Evolutionary conservation across 148 eudicot genomes (phyloP).

Genomic region (Persicaria tinctoria): DNA sequence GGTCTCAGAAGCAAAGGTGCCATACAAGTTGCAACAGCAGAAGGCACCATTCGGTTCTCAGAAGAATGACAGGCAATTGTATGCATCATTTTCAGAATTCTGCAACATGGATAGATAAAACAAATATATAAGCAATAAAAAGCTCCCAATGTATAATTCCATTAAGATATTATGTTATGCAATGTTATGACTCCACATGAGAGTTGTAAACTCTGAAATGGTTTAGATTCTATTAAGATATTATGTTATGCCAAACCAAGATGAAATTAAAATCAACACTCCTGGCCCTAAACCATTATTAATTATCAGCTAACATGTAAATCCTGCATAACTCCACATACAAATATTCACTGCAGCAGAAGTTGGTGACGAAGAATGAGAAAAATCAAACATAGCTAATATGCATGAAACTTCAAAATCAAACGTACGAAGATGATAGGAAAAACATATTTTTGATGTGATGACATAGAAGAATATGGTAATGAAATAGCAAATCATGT

Average conservation of each 20-base stretch:
- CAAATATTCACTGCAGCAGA: not conserved
- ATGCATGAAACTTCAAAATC: not conserved
- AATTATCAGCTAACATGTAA: not conserved
- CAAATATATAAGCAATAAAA: not conserved
- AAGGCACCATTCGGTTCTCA: slow-evolving; percentile 89
- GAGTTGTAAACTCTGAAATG: not conserved
- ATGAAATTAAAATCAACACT: not conserved
- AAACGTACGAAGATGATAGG: not conserved
- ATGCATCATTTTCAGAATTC: slow-evolving; percentile 96
- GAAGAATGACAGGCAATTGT: slow-evolving; percentile 64
- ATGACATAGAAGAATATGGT: not conserved
- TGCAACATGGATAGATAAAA: slow-evolving; percentile 19
- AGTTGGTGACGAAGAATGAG: not conserved
- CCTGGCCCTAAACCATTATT: not conserved
- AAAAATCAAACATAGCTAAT: not conserved
- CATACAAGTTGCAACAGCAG: slow-evolving; percentile 99
- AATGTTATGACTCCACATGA: not conserved
- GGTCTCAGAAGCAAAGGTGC: slow-evolving; percentile 98
- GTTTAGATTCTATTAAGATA: not conserved
- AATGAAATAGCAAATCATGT: not conserved
- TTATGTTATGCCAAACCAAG: not conserved
- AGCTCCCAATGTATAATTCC: not conserved
- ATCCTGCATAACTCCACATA: not conserved
- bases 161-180: not conserved
- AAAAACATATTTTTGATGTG: not conserved